Evolutionary conservation across 768 basidiomycete genomes (phyloP), one percentile per base, ranked within the genome.

Genomic region (Serendipita sp.): DNA sequence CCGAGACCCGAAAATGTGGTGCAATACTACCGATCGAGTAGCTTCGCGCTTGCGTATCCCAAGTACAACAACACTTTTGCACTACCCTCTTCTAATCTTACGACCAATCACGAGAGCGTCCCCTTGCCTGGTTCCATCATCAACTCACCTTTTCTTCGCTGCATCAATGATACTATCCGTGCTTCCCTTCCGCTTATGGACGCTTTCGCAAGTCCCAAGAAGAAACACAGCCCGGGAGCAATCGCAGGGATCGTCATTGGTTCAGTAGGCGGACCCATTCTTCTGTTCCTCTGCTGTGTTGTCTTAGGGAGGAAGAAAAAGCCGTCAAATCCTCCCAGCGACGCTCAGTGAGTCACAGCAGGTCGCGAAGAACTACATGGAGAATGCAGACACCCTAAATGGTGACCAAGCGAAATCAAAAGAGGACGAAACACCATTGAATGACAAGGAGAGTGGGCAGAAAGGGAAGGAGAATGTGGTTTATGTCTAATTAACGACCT

Each of bases 21-120:
- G n/a, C 67, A 68, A 48, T 67, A 67, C 56, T 67, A 67, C 46
- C 64, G 66, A 32, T 64, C 66, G n/a, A 60, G 53, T 30, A 3
- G 41, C 3, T 64, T 67, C 54, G 66, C 58, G 37, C 53, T 67
- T n/a, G 38, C 64, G 38, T 64, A 63, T 24, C 35, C 53, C 3
- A 45, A 51, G 2, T 67, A 67, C 60, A 67, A 67, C 64, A 67
- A 67, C 60, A 67, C 64, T 3, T 24, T 63, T 35, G 41, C 35
- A 5, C 24, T 58, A 32, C 53, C 30, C 15, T 32, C 48, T 10
- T 16, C 38, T 16, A 47, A 24, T 15, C 16, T 63, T 3, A 35
- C 41, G 11, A 65, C 65, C 24, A n/a, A 24, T 10, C 28, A 38
- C 34, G 56, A 10, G 2, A 34, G 30, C 13, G 48, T 62, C 18